A percentile compares a stretch with the other conserved stretches of the same genome.
phyloP scores from a whole-genome alignment of 306 rosid genomes.

The Gastrolobium villosum region DNA sequence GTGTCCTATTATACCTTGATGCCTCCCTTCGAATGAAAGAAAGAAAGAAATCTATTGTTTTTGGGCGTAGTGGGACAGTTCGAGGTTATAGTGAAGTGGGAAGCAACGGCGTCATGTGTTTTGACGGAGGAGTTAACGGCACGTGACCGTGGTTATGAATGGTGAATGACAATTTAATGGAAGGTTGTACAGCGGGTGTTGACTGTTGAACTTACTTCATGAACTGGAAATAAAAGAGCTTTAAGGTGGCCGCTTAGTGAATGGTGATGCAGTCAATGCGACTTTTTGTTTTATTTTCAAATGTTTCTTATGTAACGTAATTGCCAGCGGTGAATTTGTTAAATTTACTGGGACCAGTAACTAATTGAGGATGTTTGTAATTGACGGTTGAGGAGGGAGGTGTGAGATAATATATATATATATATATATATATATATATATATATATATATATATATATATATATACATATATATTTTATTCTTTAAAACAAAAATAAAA shows the following conservation, averaged over 20 bases:
- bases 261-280: conserved; percentile 57
- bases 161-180: conserved; percentile 43
- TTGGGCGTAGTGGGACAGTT: conserved; percentile 37
- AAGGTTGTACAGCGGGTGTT: conserved; percentile 48
- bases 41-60: neutral
- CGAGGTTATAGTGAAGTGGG: conserved; percentile 55
- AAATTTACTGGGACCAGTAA: neutral
- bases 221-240: conserved; percentile 5
- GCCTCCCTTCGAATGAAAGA: conserved; percentile 6
- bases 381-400: neutral
- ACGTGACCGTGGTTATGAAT: conserved; percentile 31
- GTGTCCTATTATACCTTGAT: conserved; percentile 10
- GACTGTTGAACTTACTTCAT: conserved; percentile 51
- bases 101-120: conserved; percentile 48
- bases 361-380: neutral
- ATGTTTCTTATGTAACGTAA: neutral
- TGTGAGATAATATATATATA: neutral
- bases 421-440: neutral
- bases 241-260: conserved; percentile 41
- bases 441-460: too few species aligned
- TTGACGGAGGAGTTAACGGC: conserved; percentile 54
- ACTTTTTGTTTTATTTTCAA: conserved; percentile 44
- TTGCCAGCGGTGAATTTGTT: neutral
- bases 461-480: too few species aligned
- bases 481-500: too few species aligned